phyloP scores from a whole-genome alignment of 2,329 filamentous ascomycete genomes.

The Talaromyces piceae region DNA sequence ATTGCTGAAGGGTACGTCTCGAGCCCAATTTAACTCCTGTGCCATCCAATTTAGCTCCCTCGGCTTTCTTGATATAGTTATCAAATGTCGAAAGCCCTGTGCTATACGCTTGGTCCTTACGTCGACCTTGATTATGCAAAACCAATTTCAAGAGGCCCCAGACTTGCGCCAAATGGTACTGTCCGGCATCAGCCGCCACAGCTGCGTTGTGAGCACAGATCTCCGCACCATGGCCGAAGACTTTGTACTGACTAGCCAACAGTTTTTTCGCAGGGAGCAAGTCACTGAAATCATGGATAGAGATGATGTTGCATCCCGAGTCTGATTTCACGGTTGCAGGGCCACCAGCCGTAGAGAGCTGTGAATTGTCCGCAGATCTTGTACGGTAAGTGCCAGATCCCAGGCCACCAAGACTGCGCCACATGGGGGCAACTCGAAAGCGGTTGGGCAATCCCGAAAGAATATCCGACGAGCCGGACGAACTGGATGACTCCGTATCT shows the following conservation, averaged over 20 bases:
- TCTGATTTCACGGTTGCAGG: conserved; percentile 41
- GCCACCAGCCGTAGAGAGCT: conserved; percentile 38
- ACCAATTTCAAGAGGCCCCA: conserved; percentile 78
- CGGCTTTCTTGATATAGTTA: conserved; percentile 27
- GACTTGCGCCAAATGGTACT: conserved; percentile 65
- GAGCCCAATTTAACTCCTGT: conserved; percentile 32
- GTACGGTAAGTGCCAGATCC: conserved; percentile 47
- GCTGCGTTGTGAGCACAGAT: conserved; percentile 78
- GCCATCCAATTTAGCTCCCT: conserved; percentile 28
- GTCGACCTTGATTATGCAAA: conserved; percentile 66
- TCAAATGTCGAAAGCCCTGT: conserved; percentile 53
- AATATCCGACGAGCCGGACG: conserved; percentile 38
- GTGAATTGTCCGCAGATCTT: conserved; percentile 41
- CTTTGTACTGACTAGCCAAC: conserved; percentile 70
- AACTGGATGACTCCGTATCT: conserved; percentile 56
- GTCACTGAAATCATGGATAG: conserved; percentile 62
- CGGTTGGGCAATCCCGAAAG: conserved; percentile 40
- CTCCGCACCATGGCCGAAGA: conserved; percentile 74
- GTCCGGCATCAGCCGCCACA: conserved; percentile 65
- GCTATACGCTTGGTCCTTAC: conserved; percentile 57
- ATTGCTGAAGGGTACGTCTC: conserved; percentile 5
- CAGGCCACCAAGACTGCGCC: conserved; percentile 43
- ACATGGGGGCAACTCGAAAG: conserved; percentile 44
- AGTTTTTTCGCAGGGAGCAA: conserved; percentile 70
- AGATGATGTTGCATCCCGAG: conserved; percentile 60